Evolutionary conservation across 768 basidiomycete species (phyloP), one percentile per base, ranked within the genome.

Genomic region (Xerocomellus dryophilus): DNA sequence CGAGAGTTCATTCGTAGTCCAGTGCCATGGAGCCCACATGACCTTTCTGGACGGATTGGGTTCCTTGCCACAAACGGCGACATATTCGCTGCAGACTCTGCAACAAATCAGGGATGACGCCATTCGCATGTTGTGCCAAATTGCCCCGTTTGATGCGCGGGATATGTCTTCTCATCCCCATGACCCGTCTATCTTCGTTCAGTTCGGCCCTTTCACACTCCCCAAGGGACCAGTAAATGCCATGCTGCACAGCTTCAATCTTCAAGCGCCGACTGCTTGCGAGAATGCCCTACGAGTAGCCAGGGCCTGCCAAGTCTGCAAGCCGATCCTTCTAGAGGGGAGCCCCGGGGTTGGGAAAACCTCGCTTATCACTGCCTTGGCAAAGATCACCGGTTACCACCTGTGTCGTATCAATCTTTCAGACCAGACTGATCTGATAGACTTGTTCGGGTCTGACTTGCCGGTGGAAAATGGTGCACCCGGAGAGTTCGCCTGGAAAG

Each of bases 321-420:
- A 98, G 68, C 93, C 97, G 0, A 91, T 99, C 54, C 78, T 99
- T 12, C 78, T 99, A 9, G 97, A 99, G 67, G 97, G 97, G 1
- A 98, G 94, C 70, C 97, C 97, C 11, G 97, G 97, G 0, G 97
- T 98, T 14, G 97, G 97, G 3, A 99, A 99, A 73, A 98, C 97
- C 2, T 97, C 92, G 66, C 79, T 99, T 4, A 76, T 98, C 46
- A 79, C 86, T 17, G 96, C 97, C 9, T 76, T 99, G 11, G 93
- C 94, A 21, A 85, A 84, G 56, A 73, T 88, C 5, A 76, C 86
- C 36, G 92, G 93, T 17, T 83, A 93, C 65, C 72, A 78, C 27
- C 77, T 98, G 29, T 91, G 86, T 66, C 86, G 97, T 20, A 95
- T 99, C 78, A 99, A 99, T 71, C 74, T 99, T 20, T 98, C 97